These are phyloP conservation scores for Castanopsis chinensis DNA, from an alignment of 306 rosid species.

Conservation along the genomic window DNA sequence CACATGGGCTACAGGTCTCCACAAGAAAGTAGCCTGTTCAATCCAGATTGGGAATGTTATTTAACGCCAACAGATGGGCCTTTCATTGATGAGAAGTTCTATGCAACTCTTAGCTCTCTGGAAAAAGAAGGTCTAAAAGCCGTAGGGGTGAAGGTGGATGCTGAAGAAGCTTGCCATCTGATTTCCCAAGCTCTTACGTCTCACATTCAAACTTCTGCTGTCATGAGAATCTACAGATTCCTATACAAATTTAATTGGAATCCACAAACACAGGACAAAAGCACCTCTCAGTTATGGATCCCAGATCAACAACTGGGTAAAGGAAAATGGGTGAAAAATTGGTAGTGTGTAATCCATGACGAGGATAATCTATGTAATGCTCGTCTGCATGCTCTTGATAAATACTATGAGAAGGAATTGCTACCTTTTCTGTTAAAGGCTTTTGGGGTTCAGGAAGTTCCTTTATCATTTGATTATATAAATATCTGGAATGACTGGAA, in stretches of 20 bases:
- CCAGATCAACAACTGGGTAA: not conserved
- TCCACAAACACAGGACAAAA: not conserved
- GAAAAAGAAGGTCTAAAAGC: slow-evolving; percentile 10
- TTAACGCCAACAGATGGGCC: slow-evolving; percentile 12
- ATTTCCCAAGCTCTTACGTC: not conserved
- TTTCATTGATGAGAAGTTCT: slow-evolving; percentile 8
- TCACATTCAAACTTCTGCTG: not conserved
- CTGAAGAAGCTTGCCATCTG: slow-evolving; percentile 15
- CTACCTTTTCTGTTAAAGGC: slow-evolving; percentile 23
- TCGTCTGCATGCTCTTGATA: slow-evolving; percentile 10
- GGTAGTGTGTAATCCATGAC: slow-evolving; percentile 15
- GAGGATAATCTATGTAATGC: slow-evolving; percentile 1
- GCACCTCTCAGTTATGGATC: slow-evolving; percentile 19
- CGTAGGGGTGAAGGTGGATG: slow-evolving; percentile 25
- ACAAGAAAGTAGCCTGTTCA: slow-evolving; percentile 16
- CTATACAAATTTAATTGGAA: slow-evolving; percentile 9
- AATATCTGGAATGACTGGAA: slow-evolving; percentile 24
- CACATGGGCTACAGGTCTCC: too few species aligned
- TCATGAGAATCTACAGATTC: slow-evolving; percentile 13
- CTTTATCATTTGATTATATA: slow-evolving; percentile 11
- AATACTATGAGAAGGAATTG: slow-evolving; percentile 11
- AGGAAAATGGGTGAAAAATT: slow-evolving; percentile 19
- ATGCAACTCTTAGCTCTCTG: not conserved
- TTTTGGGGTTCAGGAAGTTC: slow-evolving; percentile 4
- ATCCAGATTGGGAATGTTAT: slow-evolving; percentile 19